Conservation (phyloP, 148 eudicot species). For the Bassia scoparia region DNA sequence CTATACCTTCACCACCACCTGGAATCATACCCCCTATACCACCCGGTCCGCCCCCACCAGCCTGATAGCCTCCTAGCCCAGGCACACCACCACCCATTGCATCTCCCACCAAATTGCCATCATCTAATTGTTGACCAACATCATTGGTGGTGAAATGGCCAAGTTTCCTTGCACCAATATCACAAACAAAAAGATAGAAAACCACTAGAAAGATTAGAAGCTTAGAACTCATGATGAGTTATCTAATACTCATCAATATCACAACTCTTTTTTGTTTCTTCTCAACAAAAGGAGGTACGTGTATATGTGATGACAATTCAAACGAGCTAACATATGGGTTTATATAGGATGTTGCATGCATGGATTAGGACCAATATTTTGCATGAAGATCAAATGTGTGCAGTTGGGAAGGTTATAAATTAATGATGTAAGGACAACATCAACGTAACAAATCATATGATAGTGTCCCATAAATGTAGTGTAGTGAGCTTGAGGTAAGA, state of each 20-base stretch:
- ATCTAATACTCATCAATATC: not conserved
- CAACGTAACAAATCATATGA: too few relatives aligned
- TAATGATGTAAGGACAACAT: constrained; percentile 12
- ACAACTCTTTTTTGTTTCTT: not conserved
- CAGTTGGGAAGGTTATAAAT: constrained; percentile 23
- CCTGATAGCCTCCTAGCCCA: constrained; percentile 1
- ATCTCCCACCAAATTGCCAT: not conserved
- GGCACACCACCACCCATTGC: not conserved
- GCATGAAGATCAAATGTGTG: constrained; percentile 11
- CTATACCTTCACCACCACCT: not conserved
- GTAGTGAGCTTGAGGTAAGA: too few relatives aligned
- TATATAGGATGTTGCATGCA: constrained; percentile 18
- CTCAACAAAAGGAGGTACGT: not conserved
- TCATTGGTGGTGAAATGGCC: not conserved
- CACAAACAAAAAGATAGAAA: constrained; percentile 10
- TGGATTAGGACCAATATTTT: constrained; percentile 3
- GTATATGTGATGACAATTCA: not conserved
- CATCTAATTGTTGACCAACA: not conserved
- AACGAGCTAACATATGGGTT: not conserved
- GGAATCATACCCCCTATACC: constrained; percentile 1
- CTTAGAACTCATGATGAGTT: constrained; percentile 1
- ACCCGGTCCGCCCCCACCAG: constrained; percentile 15
- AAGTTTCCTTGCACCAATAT: constrained; percentile 6
- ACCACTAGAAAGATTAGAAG: constrained; percentile 1
- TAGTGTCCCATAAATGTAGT: too few relatives aligned